Base-by-base conservation (phyloP, 495 filamentous ascomycete species). In the Trichoderma gamsii region DNA sequence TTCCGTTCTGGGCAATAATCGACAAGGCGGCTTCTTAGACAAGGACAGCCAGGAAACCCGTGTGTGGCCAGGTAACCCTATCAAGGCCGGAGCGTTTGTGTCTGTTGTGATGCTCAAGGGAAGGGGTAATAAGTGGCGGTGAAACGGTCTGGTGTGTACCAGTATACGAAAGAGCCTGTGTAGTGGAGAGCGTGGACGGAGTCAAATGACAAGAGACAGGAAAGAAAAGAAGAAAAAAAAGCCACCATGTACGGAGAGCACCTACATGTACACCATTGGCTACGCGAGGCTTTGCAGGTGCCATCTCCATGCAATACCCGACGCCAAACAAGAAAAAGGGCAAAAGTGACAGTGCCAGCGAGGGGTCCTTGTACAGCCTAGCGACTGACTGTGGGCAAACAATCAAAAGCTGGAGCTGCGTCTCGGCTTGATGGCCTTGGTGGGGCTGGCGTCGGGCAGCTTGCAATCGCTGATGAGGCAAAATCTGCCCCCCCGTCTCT, bases 81-180 rank as follows among this genome's bases (percentile, higher is more conserved):
- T 61, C 25, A 32, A 29, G 27, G 56, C 27, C 16, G 23, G 25
- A 61, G 23, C n/a, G 16, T 32, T 18, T 29, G 5, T 38, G 21
- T 11, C 51, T 56, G 51, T 16, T 61, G 15, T 32, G 12, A 61
- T 61, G 23, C 56, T 27, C 12, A 25, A 13, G 27, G 23, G 56
- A 61, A 61, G 56, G 56, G 56, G 56, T 11, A 38, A 38, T 61
- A 32, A 61, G 56, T 35, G 27, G 56, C 56, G 56, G 56, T 61
- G 56, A 61, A 61, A 61, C 56, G 21, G 56, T 3, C 23, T 61
- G 56, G 56, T 61, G 56, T 1, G 56, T n/a, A n/a, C n/a, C n/a
- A n/a, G n/a, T 32, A 32, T 21, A 21, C 8, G 49, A n/a, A 52
- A n/a, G 49, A 52, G 49, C 49, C 49, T 25, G 25, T 16, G 56